Percentiles rank a stretch among this genome's conserved stretches.
Conservation (phyloP, 73 alveolate genomes). For the Blepharisma stoltei region DNA sequence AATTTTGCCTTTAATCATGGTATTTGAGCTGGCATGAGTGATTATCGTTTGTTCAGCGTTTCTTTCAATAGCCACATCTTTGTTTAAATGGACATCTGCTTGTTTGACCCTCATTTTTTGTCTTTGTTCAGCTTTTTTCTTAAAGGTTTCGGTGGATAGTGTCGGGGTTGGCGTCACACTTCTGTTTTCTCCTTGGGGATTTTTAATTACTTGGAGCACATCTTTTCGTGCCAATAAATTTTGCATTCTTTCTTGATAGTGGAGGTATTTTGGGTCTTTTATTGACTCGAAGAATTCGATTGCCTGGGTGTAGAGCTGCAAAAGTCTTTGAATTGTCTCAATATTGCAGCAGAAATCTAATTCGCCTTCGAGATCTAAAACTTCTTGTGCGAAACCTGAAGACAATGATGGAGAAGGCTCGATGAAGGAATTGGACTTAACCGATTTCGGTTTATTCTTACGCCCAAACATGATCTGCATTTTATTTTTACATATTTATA, state of each 20-base stretch:
- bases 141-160: not conserved
- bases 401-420: too few species aligned
- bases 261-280: slow-evolving; percentile 20
- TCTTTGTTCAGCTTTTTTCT: not conserved
- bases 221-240: slow-evolving; percentile 8
- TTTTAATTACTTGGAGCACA: not conserved
- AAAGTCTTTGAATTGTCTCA: not conserved
- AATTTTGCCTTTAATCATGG: not conserved
- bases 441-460: too few species aligned
- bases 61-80: not conserved
- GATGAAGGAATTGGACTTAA: too few species aligned
- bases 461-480: too few species aligned
- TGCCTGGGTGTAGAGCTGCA: slow-evolving; percentile 29
- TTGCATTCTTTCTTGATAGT: slow-evolving; percentile 32
- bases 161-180: not conserved
- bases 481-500: too few species aligned
- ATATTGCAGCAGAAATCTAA: slow-evolving; percentile 6
- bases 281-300: slow-evolving; percentile 11
- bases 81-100: not conserved
- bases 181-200: not conserved
- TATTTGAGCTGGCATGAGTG: not conserved
- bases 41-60: not conserved
- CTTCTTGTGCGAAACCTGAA: slow-evolving; percentile 19
- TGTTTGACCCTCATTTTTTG: not conserved
- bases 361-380: slow-evolving; percentile 3